Conservation (phyloP, 75 land plant species). For the Pinus tabuliformis region DNA sequence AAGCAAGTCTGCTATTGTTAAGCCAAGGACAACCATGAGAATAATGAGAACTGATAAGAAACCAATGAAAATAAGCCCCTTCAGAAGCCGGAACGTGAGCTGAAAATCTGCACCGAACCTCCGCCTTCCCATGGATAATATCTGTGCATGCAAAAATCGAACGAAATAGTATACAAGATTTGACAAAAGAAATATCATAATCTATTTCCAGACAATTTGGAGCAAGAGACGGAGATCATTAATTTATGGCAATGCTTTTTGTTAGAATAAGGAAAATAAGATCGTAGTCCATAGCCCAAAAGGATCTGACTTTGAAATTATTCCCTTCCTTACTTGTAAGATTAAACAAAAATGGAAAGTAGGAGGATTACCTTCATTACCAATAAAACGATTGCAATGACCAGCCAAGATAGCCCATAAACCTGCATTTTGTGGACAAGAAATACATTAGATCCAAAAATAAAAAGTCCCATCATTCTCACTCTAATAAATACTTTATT, state of each 20-base stretch:
- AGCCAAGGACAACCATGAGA: slow-evolving; percentile 61
- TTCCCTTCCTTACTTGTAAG: no score
- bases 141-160: slow-evolving; percentile 36
- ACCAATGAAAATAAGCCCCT: slow-evolving; percentile 80
- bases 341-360: no score
- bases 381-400: slow-evolving; percentile 57
- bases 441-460: neutral
- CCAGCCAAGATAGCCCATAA: slow-evolving; percentile 82
- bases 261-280: neutral
- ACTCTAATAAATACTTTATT: neutral
- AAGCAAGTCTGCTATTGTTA: slow-evolving; percentile 77
- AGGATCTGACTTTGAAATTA: no score
- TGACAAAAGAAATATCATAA: neutral
- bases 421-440: slow-evolving; percentile 19
- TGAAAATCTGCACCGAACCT: slow-evolving; percentile 93
- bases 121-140: slow-evolving; percentile 90
- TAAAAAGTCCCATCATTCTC: neutral
- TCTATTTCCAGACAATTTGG: neutral
- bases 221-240: neutral
- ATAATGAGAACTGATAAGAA: slow-evolving; percentile 72
- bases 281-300: neutral
- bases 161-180: neutral
- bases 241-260: neutral
- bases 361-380: slow-evolving; percentile 52
- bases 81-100: slow-evolving; percentile 90